A percentile compares a stretch with the other conserved stretches of the same genome.
Evolutionary conservation across 306 rosid species (phyloP).

Genomic region (Elaeagnus macrophylla): DNA sequence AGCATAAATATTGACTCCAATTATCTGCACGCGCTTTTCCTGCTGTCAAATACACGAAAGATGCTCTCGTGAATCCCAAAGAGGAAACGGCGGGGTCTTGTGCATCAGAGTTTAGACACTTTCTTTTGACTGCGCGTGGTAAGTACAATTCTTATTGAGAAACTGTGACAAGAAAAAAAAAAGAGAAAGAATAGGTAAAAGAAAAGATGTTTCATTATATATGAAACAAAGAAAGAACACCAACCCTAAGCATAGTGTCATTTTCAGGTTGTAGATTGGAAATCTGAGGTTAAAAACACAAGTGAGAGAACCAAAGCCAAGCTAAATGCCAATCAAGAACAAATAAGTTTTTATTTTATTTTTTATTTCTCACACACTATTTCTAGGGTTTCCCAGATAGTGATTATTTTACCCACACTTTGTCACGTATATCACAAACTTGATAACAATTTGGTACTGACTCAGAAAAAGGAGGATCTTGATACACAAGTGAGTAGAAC

Average conservation of each 20-base stretch:
- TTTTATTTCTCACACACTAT: slow-evolving; percentile 22
- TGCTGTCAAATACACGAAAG: too few relatives aligned
- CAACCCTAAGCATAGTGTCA: slow-evolving; percentile 44
- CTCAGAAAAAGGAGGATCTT: slow-evolving; percentile 49
- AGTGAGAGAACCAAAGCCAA: slow-evolving; percentile 1
- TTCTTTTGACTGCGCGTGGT: not conserved
- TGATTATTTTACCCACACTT: slow-evolving; percentile 25
- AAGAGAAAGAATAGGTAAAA: slow-evolving; percentile 21
- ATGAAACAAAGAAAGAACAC: slow-evolving; percentile 47
- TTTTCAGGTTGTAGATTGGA: slow-evolving; percentile 32
- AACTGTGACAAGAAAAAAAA: slow-evolving; percentile 15
- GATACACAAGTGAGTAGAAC: slow-evolving; percentile 28
- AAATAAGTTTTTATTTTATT: not conserved
- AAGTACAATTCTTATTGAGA: not conserved
- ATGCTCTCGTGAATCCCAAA: too few relatives aligned
- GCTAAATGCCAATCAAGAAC: slow-evolving; percentile 15
- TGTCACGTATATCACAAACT: slow-evolving; percentile 46
- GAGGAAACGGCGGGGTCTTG: too few relatives aligned
- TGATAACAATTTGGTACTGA: slow-evolving; percentile 40
- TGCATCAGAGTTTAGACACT: not conserved
- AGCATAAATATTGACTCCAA: too few relatives aligned
- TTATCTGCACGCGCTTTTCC: too few relatives aligned
- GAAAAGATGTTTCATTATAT: slow-evolving; percentile 2
- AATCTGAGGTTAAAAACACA: slow-evolving; percentile 28
- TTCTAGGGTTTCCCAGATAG: slow-evolving; percentile 28